Evolutionary conservation across 768 basidiomycete species (phyloP).

Genomic region (Amylocystis lapponica): DNA sequence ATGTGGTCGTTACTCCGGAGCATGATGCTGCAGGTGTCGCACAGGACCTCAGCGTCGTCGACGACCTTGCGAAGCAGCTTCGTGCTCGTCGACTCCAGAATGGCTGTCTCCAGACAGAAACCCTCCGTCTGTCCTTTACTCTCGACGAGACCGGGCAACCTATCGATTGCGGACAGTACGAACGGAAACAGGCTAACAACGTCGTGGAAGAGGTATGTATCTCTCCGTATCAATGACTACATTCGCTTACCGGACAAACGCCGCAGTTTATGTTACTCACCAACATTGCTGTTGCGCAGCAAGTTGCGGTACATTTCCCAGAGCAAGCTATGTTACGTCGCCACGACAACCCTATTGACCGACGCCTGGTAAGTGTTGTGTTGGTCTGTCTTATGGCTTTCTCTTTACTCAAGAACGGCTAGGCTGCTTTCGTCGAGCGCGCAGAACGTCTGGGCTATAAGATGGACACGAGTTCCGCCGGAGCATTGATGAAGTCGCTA

Average conservation of each 20-base stretch:
- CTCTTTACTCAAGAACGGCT: constrained; percentile 4
- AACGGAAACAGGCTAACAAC: constrained; percentile 65
- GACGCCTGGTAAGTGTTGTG: constrained; percentile 63
- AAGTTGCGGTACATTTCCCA: constrained; percentile 88
- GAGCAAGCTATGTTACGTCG: constrained; percentile 96
- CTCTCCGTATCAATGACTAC: neutral
- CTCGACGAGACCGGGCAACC: constrained; percentile 80
- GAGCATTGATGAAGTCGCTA: constrained; percentile 81
- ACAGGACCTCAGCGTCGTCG: constrained; percentile 67
- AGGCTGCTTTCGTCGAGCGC: constrained; percentile 76
- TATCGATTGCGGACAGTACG: constrained; percentile 65
- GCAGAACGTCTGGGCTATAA: constrained; percentile 79
- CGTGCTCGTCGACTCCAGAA: constrained; percentile 68
- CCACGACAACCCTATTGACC: constrained; percentile 88
- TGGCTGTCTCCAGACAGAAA: constrained; percentile 72
- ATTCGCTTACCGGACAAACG: too few species aligned
- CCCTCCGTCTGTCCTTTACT: constrained; percentile 66
- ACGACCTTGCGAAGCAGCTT: constrained; percentile 67
- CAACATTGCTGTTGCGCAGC: constrained; percentile 87
- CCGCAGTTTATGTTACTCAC: constrained; percentile 88
- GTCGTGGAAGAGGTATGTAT: constrained; percentile 80
- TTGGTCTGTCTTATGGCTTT: constrained; percentile 2
- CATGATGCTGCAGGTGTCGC: constrained; percentile 59
- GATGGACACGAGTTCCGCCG: constrained; percentile 75
- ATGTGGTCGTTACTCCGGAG: constrained; percentile 47